Base-by-base conservation (phyloP, 1,284 basidiomycete genomes). In the Cutaneotrichosporon sp. region DNA sequence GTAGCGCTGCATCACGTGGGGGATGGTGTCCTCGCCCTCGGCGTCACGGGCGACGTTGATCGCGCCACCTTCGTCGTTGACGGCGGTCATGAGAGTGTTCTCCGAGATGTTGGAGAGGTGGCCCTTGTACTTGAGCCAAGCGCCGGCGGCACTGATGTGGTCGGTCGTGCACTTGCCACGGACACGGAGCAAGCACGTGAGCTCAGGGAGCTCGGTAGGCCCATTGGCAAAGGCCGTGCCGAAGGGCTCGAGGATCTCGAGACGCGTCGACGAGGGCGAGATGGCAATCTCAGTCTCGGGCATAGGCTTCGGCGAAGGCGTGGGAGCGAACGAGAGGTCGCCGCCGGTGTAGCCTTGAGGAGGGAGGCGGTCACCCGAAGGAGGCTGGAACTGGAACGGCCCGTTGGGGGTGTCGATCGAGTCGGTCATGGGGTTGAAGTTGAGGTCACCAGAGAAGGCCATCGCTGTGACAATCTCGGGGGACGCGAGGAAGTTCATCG, bases 81-180 rank as follows among this genome's bases (percentile, higher is more conserved):
- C 86, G 14, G 95, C 94, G 6, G 86, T 89, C 73, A 86, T 89
- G 69, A 87, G 81, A 14, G 97, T 88, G 81, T 99, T 99, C 80
- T 98, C 93, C 1, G 95, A 94, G 66, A 98, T 94, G 80, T 98
- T 97, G 51, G 89, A 90, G 50, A 99, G 83, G 81, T 99, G 95
- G 0, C 95, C 84, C 73, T 82, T 99, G 84, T 97, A 99, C 84
- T 98, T 98, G 70, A 99, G 83, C 97, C 97, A 99, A 47, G 92
- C 90, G 2, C 94, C 94, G 34, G 94, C 95, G 57, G 95, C 94
- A 49, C 90, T 93, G 65, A 97, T 97, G 78, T 97, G 94, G 76
- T 99, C 97, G 32, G 97, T 99, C 18, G 96, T 99, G 81, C 96
- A 99, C 82, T 99, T 99, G 56, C 97, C 97, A 70, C 91, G 84